Conservation (phyloP, 139 green algal genomes). For the Eudorina sp. region DNA sequence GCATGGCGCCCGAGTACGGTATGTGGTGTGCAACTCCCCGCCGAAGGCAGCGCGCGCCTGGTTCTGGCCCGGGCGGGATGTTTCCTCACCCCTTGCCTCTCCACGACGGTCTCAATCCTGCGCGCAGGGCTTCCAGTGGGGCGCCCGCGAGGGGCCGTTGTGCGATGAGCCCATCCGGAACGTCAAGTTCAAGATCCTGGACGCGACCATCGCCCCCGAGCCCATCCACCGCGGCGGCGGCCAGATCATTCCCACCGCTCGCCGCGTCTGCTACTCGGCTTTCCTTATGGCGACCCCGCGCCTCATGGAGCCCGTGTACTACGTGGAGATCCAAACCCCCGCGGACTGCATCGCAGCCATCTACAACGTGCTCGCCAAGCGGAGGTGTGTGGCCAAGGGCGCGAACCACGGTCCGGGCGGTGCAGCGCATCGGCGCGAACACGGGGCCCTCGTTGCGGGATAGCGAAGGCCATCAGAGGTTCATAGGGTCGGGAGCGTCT, state of each 20-base stretch:
- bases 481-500: too few species aligned
- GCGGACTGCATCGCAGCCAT: slow-evolving; percentile 97
- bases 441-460: too few species aligned
- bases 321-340: slow-evolving; percentile 77
- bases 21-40: too few species aligned
- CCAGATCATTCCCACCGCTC: slow-evolving; percentile 94
- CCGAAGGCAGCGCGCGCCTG: too few species aligned
- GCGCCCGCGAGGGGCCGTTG: slow-evolving; percentile 94
- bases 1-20: too few species aligned
- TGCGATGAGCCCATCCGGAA: slow-evolving; percentile 98
- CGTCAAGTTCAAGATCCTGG: slow-evolving; percentile 95
- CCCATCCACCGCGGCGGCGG: slow-evolving; percentile 90
- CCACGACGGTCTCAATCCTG: neutral
- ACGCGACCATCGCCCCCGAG: slow-evolving; percentile 78
- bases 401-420: too few species aligned
- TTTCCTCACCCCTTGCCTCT: neutral
- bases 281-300: slow-evolving; percentile 98
- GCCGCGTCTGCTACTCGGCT: slow-evolving; percentile 93
- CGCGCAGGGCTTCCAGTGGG: slow-evolving; percentile 78
- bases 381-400: slow-evolving; percentile 50
- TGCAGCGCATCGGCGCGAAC: too few species aligned
- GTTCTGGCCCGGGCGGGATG: too few species aligned
- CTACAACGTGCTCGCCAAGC: slow-evolving; percentile 96
- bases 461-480: too few species aligned
- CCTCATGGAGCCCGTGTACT: slow-evolving; percentile 95